phyloP scores from a whole-genome alignment of 352 stramenopile genomes.

The Aphanomyces euteiches region DNA sequence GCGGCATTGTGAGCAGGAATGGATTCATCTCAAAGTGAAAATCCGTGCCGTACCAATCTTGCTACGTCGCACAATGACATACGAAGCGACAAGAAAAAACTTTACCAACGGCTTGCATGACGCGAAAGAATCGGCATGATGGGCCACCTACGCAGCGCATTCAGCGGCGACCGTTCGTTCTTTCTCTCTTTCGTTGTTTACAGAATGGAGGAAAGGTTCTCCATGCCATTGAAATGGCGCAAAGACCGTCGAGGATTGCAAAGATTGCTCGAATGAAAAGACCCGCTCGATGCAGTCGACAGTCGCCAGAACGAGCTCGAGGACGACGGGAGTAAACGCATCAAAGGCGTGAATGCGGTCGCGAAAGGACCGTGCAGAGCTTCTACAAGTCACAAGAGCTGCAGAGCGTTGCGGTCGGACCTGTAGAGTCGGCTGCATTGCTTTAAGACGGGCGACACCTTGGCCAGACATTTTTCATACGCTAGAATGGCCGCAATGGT shows the following conservation, averaged over 20 bases:
- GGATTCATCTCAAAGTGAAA: constrained; percentile 23
- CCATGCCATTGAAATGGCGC: constrained; percentile 16
- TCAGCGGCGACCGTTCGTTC: neutral
- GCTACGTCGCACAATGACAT: neutral
- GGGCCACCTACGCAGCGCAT: neutral
- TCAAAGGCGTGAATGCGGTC: constrained; percentile 18
- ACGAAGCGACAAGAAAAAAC: neutral
- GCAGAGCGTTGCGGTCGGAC: neutral
- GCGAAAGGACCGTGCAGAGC: neutral
- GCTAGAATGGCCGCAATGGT: constrained; percentile 7
- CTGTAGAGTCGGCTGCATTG: constrained; percentile 2
- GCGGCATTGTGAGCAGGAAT: constrained; percentile 4
- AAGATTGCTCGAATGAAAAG: neutral
- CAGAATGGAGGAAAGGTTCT: neutral
- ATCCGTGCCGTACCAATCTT: constrained; percentile 20
- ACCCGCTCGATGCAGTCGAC: neutral
- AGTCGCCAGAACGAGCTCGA: neutral
- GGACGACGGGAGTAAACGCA: neutral
- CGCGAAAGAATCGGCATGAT: neutral
- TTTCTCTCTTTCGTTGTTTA: neutral
- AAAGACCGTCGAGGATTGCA: neutral
- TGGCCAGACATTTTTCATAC: constrained; percentile 2
- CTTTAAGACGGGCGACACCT: neutral
- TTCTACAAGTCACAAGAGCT: neutral
- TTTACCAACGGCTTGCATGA: neutral